Conservation (phyloP, 2,329 filamentous ascomycete genomes). For the Cladosporium colombiae region DNA sequence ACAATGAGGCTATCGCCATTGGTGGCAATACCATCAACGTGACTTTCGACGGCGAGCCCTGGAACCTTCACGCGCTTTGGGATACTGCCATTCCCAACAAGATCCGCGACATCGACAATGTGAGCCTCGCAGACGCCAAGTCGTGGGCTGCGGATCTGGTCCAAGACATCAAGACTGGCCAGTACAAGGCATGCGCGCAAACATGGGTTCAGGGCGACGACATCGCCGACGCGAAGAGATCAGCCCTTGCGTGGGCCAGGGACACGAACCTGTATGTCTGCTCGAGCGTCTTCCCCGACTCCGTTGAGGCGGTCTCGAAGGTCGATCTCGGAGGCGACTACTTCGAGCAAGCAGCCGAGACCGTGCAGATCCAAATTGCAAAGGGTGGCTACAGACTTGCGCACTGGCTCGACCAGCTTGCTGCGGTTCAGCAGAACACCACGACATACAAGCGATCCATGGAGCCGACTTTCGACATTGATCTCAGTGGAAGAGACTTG, state of each 20-base stretch:
- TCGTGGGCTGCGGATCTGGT: constrained; percentile 43
- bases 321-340: constrained; percentile 41
- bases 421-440: constrained; percentile 8
- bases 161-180: constrained; percentile 42
- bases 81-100: constrained; percentile 49
- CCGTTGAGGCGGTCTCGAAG: constrained; percentile 38
- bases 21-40: constrained; percentile 50
- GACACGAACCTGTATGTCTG: constrained; percentile 49
- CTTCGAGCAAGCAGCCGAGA: constrained; percentile 40
- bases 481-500: constrained; percentile 23
- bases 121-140: constrained; percentile 40
- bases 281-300: constrained; percentile 43
- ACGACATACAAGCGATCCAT: constrained; percentile 22
- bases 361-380: constrained; percentile 46
- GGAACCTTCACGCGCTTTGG: constrained; percentile 49
- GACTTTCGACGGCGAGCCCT: constrained; percentile 43
- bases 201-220: constrained; percentile 43
- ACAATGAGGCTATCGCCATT: constrained; percentile 50
- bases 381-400: constrained; percentile 44
- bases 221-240: constrained; percentile 38
- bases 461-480: constrained; percentile 9
- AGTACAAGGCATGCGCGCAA: constrained; percentile 36
- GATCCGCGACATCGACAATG: constrained; percentile 39
- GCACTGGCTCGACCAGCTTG: constrained; percentile 39
- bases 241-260: constrained; percentile 44